These are phyloP conservation scores for Fusarium ramigenum DNA, from an alignment of 2,329 filamentous ascomycete species.

Conservation along the genomic window DNA sequence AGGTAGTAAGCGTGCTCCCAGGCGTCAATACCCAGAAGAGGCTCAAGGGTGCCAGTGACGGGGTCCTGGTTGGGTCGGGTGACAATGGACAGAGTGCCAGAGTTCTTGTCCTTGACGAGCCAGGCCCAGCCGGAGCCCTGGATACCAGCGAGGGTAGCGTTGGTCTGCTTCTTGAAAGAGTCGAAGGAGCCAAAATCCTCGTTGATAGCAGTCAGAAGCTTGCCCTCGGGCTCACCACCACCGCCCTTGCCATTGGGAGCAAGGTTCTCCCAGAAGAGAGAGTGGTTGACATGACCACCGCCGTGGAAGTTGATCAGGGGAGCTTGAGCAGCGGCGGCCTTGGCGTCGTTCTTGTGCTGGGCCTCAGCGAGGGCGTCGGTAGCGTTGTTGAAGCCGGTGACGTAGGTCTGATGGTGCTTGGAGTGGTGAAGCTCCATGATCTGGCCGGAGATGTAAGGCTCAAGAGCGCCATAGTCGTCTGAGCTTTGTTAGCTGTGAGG, in stretches of 20 bases:
- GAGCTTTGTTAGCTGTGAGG: neutral
- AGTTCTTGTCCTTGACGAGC: slow-evolving; percentile 77
- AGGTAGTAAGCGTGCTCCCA: slow-evolving; percentile 98
- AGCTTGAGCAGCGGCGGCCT: slow-evolving; percentile 60
- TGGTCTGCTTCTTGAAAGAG: slow-evolving; percentile 72
- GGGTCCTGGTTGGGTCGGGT: slow-evolving; percentile 90
- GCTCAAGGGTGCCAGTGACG: slow-evolving; percentile 82
- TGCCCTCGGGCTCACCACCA: slow-evolving; percentile 68
- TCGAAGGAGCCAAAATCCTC: slow-evolving; percentile 74
- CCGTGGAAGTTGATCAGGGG: slow-evolving; percentile 80
- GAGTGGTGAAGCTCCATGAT: slow-evolving; percentile 98
- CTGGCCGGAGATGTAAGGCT: slow-evolving; percentile 82
- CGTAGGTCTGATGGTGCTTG: slow-evolving; percentile 95
- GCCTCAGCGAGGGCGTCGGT: slow-evolving; percentile 75
- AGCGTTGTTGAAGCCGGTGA: slow-evolving; percentile 86
- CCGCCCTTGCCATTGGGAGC: slow-evolving; percentile 70
- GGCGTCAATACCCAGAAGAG: slow-evolving; percentile 88
- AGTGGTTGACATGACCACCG: slow-evolving; percentile 88
- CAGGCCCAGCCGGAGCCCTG: slow-evolving; percentile 93
- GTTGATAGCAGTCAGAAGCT: slow-evolving; percentile 72
- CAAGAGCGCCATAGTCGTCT: slow-evolving; percentile 98
- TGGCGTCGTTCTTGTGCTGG: slow-evolving; percentile 67
- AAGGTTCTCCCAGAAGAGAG: slow-evolving; percentile 86
- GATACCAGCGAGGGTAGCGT: slow-evolving; percentile 74
- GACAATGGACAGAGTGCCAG: slow-evolving; percentile 69